A percentile compares a stretch with the other conserved stretches of the same genome.
Conservation (phyloP, 441 rosid genomes). For the Geranium incanum region DNA sequence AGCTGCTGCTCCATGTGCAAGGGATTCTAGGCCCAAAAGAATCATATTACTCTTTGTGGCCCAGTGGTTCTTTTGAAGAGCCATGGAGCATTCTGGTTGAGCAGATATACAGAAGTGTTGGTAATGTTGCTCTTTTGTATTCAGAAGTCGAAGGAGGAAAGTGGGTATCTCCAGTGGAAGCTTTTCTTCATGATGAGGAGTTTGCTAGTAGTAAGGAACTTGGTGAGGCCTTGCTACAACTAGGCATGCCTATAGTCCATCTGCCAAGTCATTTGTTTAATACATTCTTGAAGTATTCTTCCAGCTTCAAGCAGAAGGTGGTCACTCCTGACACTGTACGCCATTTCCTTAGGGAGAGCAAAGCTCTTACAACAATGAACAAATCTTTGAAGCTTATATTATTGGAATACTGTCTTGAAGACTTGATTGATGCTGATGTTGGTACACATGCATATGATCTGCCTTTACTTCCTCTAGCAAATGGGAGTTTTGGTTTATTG, state of each 20-base stretch:
- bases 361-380: constrained; percentile 41
- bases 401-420: constrained; percentile 94
- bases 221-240: constrained; percentile 63
- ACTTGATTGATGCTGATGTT: constrained; percentile 76
- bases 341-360: constrained; percentile 57
- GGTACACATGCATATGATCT: constrained; percentile 51
- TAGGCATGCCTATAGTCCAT: constrained; percentile 83
- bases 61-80: constrained; percentile 82
- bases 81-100: constrained; percentile 94
- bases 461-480: constrained; percentile 83
- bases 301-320: constrained; percentile 67
- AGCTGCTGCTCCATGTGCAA: constrained; percentile 63
- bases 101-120: constrained; percentile 59
- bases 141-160: constrained; percentile 69
- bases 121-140: constrained; percentile 56
- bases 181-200: constrained; percentile 82
- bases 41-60: constrained; percentile 75
- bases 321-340: constrained; percentile 86
- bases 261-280: constrained; percentile 60
- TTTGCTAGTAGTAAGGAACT: constrained; percentile 69
- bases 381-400: constrained; percentile 64
- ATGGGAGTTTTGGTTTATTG: constrained; percentile 73
- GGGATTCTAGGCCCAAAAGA: constrained; percentile 53
- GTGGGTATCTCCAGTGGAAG: constrained; percentile 78
- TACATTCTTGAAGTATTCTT: constrained; percentile 65